Percentiles rank a stretch among this genome's conserved stretches.
phyloP scores from a whole-genome alignment of 1,284 basidiomycete species.

The Psilocybe mexicana region DNA sequence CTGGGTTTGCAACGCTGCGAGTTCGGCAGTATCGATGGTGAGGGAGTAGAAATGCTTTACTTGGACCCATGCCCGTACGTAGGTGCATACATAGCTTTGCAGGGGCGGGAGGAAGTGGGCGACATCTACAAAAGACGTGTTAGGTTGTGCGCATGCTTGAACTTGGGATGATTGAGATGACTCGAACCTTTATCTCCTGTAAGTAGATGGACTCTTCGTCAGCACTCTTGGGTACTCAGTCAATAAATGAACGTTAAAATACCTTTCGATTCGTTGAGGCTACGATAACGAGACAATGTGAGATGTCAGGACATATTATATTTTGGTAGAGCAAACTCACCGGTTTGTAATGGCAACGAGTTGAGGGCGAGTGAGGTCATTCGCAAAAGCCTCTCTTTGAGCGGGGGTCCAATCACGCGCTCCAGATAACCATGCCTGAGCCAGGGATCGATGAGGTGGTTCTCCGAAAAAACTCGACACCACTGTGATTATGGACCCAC shows the following conservation, averaged over 20 bases:
- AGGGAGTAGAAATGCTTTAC: slow-evolving; percentile 50
- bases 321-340: slow-evolving; percentile 17
- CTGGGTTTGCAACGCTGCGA: slow-evolving; percentile 13
- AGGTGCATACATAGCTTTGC: slow-evolving; percentile 44
- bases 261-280: slow-evolving; percentile 21
- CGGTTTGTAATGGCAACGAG: slow-evolving; percentile 47
- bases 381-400: slow-evolving; percentile 48
- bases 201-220: not conserved
- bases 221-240: not conserved
- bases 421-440: slow-evolving; percentile 52
- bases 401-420: slow-evolving; percentile 47
- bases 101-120: slow-evolving; percentile 46
- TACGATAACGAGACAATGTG: not conserved
- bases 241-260: not conserved
- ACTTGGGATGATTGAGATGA: not conserved
- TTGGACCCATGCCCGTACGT: slow-evolving; percentile 46
- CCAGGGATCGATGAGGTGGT: not conserved
- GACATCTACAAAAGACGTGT: slow-evolving; percentile 29
- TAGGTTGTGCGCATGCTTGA: too few relatives aligned
- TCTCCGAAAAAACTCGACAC: not conserved
- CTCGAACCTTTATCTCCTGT: slow-evolving; percentile 28
- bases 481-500: slow-evolving; percentile 18
- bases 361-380: slow-evolving; percentile 53
- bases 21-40: slow-evolving; percentile 37
- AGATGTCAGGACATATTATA: not conserved